Evolutionary conservation across 768 basidiomycete genomes (phyloP).

Genomic region (Exidia glandulosa): DNA sequence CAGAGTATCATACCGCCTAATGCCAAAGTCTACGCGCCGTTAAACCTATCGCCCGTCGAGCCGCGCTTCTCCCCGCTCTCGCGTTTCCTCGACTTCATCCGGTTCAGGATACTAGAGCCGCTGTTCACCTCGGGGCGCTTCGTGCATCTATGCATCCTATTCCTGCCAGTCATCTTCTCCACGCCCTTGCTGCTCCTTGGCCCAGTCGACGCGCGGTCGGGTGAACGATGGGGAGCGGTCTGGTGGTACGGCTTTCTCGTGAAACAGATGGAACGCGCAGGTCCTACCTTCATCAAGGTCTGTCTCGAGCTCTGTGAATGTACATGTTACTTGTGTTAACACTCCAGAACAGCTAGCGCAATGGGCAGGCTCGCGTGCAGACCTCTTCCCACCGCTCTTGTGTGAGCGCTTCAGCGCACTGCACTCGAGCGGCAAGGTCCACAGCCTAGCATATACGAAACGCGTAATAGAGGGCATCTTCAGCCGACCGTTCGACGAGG

Average conservation of each 20-base stretch:
- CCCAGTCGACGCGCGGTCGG: conserved; percentile 39
- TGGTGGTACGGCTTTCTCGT: conserved; percentile 97
- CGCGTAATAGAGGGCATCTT: conserved; percentile 76
- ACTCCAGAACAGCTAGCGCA: conserved; percentile 62
- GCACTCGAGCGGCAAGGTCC: conserved; percentile 80
- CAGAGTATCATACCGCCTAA: background rate
- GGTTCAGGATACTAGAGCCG: conserved; percentile 67
- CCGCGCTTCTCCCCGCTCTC: conserved; percentile 34
- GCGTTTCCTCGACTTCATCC: conserved; percentile 37
- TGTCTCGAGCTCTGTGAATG: conserved; percentile 57
- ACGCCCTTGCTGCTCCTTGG: conserved; percentile 77
- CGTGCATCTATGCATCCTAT: conserved; percentile 68
- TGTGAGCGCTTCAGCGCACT: conserved; percentile 77
- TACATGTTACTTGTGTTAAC: background rate
- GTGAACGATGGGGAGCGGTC: conserved; percentile 84
- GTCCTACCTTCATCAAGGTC: conserved; percentile 96
- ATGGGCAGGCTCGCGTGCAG: conserved; percentile 95
- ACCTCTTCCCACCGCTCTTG: conserved; percentile 79
- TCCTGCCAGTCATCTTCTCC: conserved; percentile 75
- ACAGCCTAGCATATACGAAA: conserved; percentile 71
- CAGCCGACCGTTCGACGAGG: conserved; percentile 68
- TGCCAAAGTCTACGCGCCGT: background rate
- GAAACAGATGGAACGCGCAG: conserved; percentile 82
- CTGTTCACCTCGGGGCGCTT: conserved; percentile 75
- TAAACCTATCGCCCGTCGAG: conserved; percentile 65